Percentiles rank a stretch among this genome's conserved stretches.
phyloP scores from a whole-genome alignment of 495 filamentous ascomycete species.

The Xylaria cubensis region DNA sequence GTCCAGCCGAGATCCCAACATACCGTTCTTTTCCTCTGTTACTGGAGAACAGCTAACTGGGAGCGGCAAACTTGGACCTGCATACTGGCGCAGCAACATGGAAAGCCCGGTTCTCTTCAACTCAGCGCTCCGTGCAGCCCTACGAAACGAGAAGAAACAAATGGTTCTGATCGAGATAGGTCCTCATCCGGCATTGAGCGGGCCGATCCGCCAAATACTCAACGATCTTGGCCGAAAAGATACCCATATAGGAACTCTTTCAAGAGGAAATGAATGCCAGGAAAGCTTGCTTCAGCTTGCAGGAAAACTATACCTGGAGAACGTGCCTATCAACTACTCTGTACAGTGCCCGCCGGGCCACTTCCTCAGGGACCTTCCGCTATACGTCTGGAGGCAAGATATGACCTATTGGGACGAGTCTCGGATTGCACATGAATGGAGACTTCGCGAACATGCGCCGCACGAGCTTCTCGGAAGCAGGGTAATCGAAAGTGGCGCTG shows the following conservation, averaged over 20 bases:
- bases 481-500: not conserved
- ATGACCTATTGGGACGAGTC: constrained; percentile 44
- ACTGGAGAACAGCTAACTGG: constrained; percentile 27
- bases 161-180: constrained; percentile 56
- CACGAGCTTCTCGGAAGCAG: constrained; percentile 24
- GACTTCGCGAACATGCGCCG: constrained; percentile 32
- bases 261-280: not conserved
- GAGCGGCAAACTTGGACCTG: constrained; percentile 26
- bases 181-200: constrained; percentile 58
- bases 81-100: constrained; percentile 41
- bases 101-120: constrained; percentile 16
- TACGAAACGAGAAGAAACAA: not conserved
- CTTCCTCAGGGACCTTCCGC: constrained; percentile 42
- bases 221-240: constrained; percentile 21
- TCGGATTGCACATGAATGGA: constrained; percentile 40
- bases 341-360: constrained; percentile 17
- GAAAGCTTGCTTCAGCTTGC: constrained; percentile 4
- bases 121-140: not conserved
- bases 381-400: constrained; percentile 50
- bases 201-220: constrained; percentile 50
- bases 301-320: constrained; percentile 3
- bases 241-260: not conserved
- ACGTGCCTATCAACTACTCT: not conserved
- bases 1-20: constrained; percentile 17
- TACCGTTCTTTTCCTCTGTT: constrained; percentile 45